Evolutionary conservation across 1,139 yeast species (phyloP), one percentile per base, ranked within the genome.

Genomic region (Zygoascus sp.): DNA sequence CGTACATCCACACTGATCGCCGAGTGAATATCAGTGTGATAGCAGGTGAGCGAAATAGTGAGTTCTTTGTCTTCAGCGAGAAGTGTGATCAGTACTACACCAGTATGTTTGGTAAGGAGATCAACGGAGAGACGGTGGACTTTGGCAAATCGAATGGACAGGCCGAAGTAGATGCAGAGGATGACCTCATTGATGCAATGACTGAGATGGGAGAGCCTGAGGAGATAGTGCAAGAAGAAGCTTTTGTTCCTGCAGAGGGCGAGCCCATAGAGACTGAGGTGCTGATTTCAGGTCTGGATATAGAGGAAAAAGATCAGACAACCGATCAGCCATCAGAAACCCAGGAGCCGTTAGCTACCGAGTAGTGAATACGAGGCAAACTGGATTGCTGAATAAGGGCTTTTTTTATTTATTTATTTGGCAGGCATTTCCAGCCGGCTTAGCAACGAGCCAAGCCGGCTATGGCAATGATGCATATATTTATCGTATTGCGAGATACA

Each of bases 1-100:
- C 75, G 25, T 75, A 75, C 44, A 59, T 78, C 34, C 73, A 77
- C 53, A 73, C 71, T 44, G 73, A 72, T 46, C 57, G 67, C 22
- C 61, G 63, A 2, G 50, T 67, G 25, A 42, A 48, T 13, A 45
- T 61, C 40, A 54, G 58, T 55, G 37, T 27, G 21, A 32, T 48
- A 22, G 35, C 23, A 5, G 41, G 17, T 32, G 46, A 19, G 44
- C 42, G n/a, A 46, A 44, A 16, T 36, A 42, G 40, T 20, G 50
- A 41, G 28, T 40, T 30, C 21, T 40, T 19, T 17, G 45, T 36
- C 25, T 43, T 30, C 19, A 44, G 41, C n/a, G 34, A 35, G 9
- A 27, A 16, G 13, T 27, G 21, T 6, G 43, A 35, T 19, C 2
- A 32, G 17, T 22, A 37, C 37, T 43, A 32, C 16, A 27, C 40